Conservation (phyloP, 768 basidiomycete genomes). For the Leccinum imitatum region DNA sequence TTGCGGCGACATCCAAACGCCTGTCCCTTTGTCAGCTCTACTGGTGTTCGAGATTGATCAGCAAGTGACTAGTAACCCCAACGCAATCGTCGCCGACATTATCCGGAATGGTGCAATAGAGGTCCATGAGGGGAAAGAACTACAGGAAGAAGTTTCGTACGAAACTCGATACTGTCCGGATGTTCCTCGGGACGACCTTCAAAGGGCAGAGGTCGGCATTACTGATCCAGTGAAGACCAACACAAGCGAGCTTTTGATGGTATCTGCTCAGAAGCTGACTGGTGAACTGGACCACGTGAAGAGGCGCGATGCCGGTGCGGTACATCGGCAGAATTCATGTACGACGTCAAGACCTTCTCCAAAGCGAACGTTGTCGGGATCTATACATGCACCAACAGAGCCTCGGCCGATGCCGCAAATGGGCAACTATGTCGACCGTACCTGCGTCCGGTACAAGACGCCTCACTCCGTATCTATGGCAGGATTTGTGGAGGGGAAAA, state of each 20-base stretch:
- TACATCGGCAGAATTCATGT: neutral
- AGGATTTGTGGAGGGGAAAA: neutral
- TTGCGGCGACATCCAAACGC: neutral
- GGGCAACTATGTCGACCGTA: neutral
- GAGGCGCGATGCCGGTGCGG: neutral
- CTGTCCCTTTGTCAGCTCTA: neutral
- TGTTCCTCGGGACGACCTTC: neutral
- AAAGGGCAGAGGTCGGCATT: neutral
- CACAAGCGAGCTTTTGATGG: neutral
- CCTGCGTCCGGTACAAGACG: neutral
- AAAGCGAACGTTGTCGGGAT: conserved; percentile 10
- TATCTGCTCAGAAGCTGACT: neutral
- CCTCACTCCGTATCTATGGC: neutral
- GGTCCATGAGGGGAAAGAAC: neutral
- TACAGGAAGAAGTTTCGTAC: neutral
- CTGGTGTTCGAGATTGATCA: neutral
- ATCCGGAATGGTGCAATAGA: neutral
- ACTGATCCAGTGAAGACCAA: neutral
- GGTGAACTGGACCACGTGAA: neutral
- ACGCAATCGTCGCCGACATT: neutral
- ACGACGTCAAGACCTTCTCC: neutral
- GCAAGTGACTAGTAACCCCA: neutral
- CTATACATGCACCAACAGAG: conserved; percentile 17
- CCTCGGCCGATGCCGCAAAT: neutral
- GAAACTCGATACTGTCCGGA: neutral